Evolutionary conservation across 495 filamentous ascomycete species (phyloP).

Genomic region (Amorphotheca resinae): DNA sequence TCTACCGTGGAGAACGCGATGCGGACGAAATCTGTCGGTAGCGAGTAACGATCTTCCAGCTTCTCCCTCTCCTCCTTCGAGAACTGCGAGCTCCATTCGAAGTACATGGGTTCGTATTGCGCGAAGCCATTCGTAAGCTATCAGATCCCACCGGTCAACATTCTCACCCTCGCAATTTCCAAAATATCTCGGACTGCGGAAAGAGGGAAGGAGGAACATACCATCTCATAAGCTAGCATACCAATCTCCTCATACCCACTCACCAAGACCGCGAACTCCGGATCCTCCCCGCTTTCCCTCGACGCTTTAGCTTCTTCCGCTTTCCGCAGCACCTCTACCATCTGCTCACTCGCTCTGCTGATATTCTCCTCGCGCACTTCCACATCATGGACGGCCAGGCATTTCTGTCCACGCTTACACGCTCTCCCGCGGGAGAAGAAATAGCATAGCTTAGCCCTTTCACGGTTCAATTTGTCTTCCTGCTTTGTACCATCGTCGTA

Average conservation of each 20-base stretch:
- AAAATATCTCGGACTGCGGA: too few relatives aligned
- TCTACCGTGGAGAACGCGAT: not conserved
- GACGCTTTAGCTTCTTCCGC: not conserved
- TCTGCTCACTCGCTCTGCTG: slow-evolving; percentile 37
- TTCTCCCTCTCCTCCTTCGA: not conserved
- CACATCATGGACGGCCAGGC: not conserved
- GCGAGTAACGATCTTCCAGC: not conserved
- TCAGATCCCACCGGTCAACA: too few relatives aligned
- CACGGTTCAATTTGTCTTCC: too few relatives aligned
- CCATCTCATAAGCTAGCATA: too few relatives aligned
- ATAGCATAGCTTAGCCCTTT: not conserved
- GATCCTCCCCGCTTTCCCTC: not conserved
- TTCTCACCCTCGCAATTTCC: too few relatives aligned
- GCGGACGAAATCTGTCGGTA: not conserved
- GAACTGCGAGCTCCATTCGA: not conserved
- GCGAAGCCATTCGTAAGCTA: not conserved
- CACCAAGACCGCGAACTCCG: not conserved
- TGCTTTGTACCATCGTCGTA: too few relatives aligned
- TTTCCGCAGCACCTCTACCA: slow-evolving; percentile 8
- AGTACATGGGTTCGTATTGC: not conserved
- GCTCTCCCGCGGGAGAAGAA: not conserved
- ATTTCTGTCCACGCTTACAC: not conserved
- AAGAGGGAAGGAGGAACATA: too few relatives aligned
- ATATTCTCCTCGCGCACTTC: not conserved
- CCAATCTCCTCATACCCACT: not conserved